Base-by-base conservation (phyloP, 169 alveolate species). In the Perkinsus marinus region DNA sequence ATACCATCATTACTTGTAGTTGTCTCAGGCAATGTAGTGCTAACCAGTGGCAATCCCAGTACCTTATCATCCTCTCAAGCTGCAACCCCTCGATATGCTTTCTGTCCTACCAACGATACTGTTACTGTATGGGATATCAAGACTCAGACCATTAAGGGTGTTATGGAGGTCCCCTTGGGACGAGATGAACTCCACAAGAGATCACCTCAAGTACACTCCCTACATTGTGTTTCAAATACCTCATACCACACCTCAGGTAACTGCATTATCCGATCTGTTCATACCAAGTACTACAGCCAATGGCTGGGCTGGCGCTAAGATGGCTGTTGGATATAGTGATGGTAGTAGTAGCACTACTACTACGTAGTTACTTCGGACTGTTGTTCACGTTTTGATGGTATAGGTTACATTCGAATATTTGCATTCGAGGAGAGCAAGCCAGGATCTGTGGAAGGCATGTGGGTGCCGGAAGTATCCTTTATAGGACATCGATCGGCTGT, bases 291-390 rank as follows among this genome's bases (percentile, higher is more conserved):
- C 79, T 19, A 57, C 79, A 57, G 34, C 46, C 10, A 41, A 10
- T 10, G 46, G 79, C 79, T 57, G 79, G 79, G 37, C 26, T 57
- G 79, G 34, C 34, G 79, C 79, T 2, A 57, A 57, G 34, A 68
- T 96, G 36, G 98, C 97, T 22, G 96, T 95, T 43, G 98, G 98
- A 30, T 95, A 94, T 69, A 90, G 92, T 34, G 96, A 96, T 93
- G 98, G 98, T 43, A 93, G 95, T 47, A 94, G 96, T 10, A 92
- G 95, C 39, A n/a, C n/a, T n/a, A n/a, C 93, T 96, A 90, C 57
- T 10, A 13, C 36, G 90, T 68, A 16, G 38, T 5, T 30, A 68
- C 46, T 10, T 39, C 13, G 90, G 39, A 13, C 30, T 34, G 19
- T 10, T 22, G 68, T 30, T 9, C 34, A 43, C 38, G 91, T 22